Percentiles rank a stretch among this genome's conserved stretches.
These are phyloP conservation scores for Ceratocystis colombiana DNA, from an alignment of 2,329 filamentous ascomycete genomes.

Conservation along the genomic window DNA sequence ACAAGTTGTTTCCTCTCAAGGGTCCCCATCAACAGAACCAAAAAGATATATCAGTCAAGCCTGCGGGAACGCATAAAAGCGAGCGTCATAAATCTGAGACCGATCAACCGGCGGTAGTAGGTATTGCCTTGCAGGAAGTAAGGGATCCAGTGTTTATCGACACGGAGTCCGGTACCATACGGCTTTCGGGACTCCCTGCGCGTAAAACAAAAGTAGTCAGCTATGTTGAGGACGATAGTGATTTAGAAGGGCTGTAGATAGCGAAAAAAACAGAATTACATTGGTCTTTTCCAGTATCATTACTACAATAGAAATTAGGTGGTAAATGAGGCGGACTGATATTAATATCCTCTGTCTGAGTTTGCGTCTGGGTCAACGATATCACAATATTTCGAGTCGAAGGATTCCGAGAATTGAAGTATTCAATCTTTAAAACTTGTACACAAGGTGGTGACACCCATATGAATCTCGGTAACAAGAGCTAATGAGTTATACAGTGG, in stretches of 20 bases:
- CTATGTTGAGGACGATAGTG: constrained; percentile 34
- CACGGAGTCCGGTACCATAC: not conserved
- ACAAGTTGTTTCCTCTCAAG: constrained; percentile 40
- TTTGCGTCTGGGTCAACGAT: no score
- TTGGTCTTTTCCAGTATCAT: not conserved
- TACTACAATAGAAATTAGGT: not conserved
- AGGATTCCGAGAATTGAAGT: constrained; percentile 18
- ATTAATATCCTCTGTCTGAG: no score
- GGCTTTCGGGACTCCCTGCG: constrained; percentile 22
- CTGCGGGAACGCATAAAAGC: no score
- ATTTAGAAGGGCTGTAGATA: constrained; percentile 26
- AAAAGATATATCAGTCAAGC: not conserved
- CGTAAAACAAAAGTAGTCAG: constrained; percentile 29
- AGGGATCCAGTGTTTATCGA: not conserved
- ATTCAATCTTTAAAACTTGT: constrained; percentile 24
- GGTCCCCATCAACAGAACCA: constrained; percentile 14
- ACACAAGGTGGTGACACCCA: constrained; percentile 13
- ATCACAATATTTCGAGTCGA: no score
- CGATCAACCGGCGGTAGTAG: not conserved
- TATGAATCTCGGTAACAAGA: not conserved
- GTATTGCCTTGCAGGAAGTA: not conserved
- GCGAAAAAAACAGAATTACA: not conserved
- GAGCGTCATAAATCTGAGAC: not conserved
- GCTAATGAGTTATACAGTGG: constrained; percentile 3
- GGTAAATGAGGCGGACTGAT: not conserved